Evolutionary conservation across 371 early-diverging fungal species (phyloP), one percentile per base, ranked within the genome.

Genomic region (Neoconidiobolus thromboides): DNA sequence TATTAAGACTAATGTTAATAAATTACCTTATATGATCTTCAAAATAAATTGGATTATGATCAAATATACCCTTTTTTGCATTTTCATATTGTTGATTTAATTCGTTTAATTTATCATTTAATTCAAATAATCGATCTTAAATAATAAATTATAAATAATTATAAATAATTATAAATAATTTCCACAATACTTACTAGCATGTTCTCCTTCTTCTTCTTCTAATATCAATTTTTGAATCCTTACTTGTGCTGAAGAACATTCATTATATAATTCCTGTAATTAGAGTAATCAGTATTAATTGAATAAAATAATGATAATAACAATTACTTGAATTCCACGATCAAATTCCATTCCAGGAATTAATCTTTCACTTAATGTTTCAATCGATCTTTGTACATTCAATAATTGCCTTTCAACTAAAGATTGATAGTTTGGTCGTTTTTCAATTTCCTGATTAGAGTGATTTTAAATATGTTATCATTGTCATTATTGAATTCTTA

Each of bases 391-490:
- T 48, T 59, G 50, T 9, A 59, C 42, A 3, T 44, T 55, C 6
- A 38, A 38, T 39, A 60, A 43, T 44, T 56, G 43, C 3, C 38
- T 41, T 39, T 36, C 47, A 2, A 53, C 62, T 43, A 47, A 26
- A 4, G 60, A 48, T 42, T 59, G 60, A 36, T 59, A 59, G 37
- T 59, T 51, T 6, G 65, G 65, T 48, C 55, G 57, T 46, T 62
- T 62, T 5, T 49, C 52, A 10, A 62, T 56, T 56, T 65, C 26
- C 26, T 26, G 26, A 26, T 26, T 26, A 26, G 26, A 26, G 26
- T 26, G 26, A 26, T 26, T 26, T 26, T 26, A 26, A 26, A 26
- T 26, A 26, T 26, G 26, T 26, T 26, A 26, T 26, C 26, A 26
- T 26, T 26, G 26, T 26, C 26, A 26, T 26, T 26, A 26, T 26